Evolutionary conservation across 2,329 filamentous ascomycete species (phyloP), one percentile per base, ranked within the genome.

Genomic region (Arthrobotrys megalospora): DNA sequence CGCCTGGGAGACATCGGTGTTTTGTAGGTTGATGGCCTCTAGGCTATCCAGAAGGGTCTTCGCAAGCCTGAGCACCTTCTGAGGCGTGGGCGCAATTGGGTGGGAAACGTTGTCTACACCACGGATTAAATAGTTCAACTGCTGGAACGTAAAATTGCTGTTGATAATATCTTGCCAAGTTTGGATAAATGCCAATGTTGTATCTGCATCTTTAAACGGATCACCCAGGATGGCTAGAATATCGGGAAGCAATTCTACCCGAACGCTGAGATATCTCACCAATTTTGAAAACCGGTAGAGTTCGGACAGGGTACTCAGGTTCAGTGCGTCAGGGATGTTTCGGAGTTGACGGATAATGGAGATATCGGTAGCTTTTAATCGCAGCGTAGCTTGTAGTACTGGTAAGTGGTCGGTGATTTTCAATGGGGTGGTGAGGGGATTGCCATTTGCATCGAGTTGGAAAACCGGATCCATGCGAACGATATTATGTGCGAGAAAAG

Each of bases 401-500:
- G 53, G 32, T 7, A 58, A 8, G 16, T 58, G 53, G 28, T 58
- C 53, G 7, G 28, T 58, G 16, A 58, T 38, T 58, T 36, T 58
- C 10, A 14, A 1, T 12, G 38, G 28, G 6, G 53, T 3, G 10
- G 32, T 58, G n/a, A 58, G 53, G 3, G 53, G 53, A 41, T 58
- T 58, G 32, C 28, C 28, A 19, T 58, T 41, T 58, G 53, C 53
- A 58, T 58, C 53, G 19, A 28, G 53, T 14, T 58, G 53, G 36
- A 58, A 58, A 38, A 58, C 53, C 1, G 53, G 53, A 38, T 58
- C 53, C 53, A 58, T 58, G 32, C 53, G 53, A 41, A 58, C 12
- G n/a, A 58, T 58, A 58, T 58, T 58, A 16, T 58, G 53, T 16
- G 53, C 38, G n/a, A 58, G 53, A 16, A 58, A 58, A 38, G 32